Evolutionary conservation across 345 rosid genomes (phyloP).

Genomic region (Geranium rotundifolium): DNA sequence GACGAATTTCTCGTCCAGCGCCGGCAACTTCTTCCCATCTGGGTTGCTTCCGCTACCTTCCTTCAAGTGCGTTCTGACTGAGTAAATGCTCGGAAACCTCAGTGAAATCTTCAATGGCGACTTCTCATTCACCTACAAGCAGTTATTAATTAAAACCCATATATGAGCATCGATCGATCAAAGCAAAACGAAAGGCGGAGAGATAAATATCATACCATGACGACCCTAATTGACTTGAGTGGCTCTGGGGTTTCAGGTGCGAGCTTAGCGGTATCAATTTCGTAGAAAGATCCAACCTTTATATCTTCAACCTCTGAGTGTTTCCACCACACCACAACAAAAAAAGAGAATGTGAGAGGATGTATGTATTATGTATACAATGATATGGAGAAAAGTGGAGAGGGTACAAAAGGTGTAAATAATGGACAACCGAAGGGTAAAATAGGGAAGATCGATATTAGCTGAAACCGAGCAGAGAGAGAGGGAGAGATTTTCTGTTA

Average conservation of each 20-base stretch:
- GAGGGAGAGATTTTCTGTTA: not conserved
- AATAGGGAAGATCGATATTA: not conserved
- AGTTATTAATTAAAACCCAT: not conserved
- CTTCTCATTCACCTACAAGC: constrained; percentile 62
- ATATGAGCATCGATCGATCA: not conserved
- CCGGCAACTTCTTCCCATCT: constrained; percentile 39
- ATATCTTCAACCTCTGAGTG: constrained; percentile 36
- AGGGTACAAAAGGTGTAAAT: not conserved
- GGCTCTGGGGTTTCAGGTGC: constrained; percentile 42
- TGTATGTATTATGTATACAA: too few relatives aligned
- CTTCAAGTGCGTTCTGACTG: constrained; percentile 43
- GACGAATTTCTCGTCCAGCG: constrained; percentile 55
- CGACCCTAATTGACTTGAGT: constrained; percentile 45
- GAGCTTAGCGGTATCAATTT: constrained; percentile 54
- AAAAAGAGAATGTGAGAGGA: not conserved
- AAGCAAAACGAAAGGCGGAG: not conserved
- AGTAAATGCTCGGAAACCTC: constrained; percentile 56
- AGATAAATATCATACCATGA: constrained; percentile 39
- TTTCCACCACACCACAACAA: not conserved
- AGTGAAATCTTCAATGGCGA: constrained; percentile 38
- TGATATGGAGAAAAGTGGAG: not conserved
- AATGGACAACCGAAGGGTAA: not conserved
- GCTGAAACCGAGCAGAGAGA: not conserved
- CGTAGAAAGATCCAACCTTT: constrained; percentile 52
- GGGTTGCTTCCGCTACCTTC: constrained; percentile 15